These are phyloP conservation scores for Panellus pusillus DNA, from an alignment of 768 basidiomycete species.

Conservation along the genomic window DNA sequence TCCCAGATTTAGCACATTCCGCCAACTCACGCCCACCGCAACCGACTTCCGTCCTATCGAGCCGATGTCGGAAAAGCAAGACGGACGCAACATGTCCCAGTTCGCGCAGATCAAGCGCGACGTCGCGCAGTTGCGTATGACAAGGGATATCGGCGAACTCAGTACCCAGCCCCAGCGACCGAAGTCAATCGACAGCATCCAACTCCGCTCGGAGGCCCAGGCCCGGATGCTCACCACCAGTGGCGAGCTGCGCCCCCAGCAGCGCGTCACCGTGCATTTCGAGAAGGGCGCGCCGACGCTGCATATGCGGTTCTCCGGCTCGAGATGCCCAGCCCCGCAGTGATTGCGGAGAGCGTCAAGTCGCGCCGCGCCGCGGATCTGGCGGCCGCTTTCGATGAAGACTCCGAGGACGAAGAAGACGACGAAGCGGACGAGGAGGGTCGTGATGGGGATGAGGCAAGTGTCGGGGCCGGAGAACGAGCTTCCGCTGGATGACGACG, in stretches of 20 bases:
- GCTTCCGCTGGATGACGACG: too few relatives aligned
- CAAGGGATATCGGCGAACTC: too few relatives aligned
- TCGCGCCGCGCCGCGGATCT: too few relatives aligned
- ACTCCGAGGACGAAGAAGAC: too few relatives aligned
- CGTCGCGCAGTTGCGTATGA: not conserved
- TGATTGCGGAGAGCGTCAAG: conserved; percentile 29
- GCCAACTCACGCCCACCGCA: conserved; percentile 48
- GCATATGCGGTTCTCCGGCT: conserved; percentile 56
- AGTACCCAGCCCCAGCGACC: conserved; percentile 3
- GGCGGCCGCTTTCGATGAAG: too few relatives aligned
- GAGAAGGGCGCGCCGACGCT: conserved; percentile 49
- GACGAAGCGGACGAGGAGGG: too few relatives aligned
- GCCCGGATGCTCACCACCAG: conserved; percentile 21
- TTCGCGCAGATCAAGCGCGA: conserved; percentile 8
- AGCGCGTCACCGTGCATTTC: conserved; percentile 53
- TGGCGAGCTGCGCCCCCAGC: conserved; percentile 22
- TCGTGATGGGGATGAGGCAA: too few relatives aligned
- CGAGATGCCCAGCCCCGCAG: conserved; percentile 39
- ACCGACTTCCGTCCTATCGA: conserved; percentile 27
- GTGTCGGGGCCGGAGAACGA: too few relatives aligned
- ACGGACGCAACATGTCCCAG: conserved; percentile 7
- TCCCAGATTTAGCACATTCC: conserved; percentile 55
- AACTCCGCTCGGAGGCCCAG: conserved; percentile 5
- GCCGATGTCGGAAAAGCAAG: not conserved
- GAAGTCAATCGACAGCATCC: conserved; percentile 5